These are phyloP conservation scores for Epichloe aotearoae DNA, from an alignment of 2,329 filamentous ascomycete species.

Conservation along the genomic window DNA sequence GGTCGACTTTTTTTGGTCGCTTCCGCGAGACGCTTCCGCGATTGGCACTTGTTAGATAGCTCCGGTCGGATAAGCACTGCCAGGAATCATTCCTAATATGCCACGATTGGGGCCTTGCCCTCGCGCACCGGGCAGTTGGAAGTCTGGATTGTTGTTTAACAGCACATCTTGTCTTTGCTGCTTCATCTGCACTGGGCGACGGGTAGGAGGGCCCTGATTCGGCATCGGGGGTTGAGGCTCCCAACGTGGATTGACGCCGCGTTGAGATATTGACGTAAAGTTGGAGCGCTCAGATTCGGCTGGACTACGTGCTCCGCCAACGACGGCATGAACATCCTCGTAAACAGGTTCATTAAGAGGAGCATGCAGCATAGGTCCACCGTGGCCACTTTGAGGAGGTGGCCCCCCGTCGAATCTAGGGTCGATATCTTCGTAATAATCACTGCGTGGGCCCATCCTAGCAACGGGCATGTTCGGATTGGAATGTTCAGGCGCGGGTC, in stretches of 20 bases:
- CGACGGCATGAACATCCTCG: slow-evolving; percentile 46
- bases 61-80: slow-evolving; percentile 36
- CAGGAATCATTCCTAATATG: slow-evolving; percentile 35
- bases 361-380: slow-evolving; percentile 13
- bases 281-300: slow-evolving; percentile 67
- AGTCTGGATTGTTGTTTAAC: slow-evolving; percentile 82
- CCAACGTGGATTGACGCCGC: slow-evolving; percentile 83
- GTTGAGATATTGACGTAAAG: slow-evolving; percentile 83
- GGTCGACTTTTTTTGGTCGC: not conserved
- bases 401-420: slow-evolving; percentile 50
- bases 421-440: slow-evolving; percentile 90
- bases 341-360: slow-evolving; percentile 31
- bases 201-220: slow-evolving; percentile 28
- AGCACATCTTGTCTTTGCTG: slow-evolving; percentile 59
- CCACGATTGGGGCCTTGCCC: slow-evolving; percentile 14
- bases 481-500: slow-evolving; percentile 22
- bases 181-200: slow-evolving; percentile 37
- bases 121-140: slow-evolving; percentile 48
- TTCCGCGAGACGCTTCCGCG: too few species aligned
- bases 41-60: slow-evolving; percentile 2
- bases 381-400: slow-evolving; percentile 26
- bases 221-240: slow-evolving; percentile 39
- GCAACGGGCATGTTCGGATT: slow-evolving; percentile 22
- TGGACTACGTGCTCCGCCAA: slow-evolving; percentile 50
- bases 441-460: slow-evolving; percentile 19